Conservation (phyloP, 2,329 filamentous ascomycete genomes). For the Fusarium lyarnte region DNA sequence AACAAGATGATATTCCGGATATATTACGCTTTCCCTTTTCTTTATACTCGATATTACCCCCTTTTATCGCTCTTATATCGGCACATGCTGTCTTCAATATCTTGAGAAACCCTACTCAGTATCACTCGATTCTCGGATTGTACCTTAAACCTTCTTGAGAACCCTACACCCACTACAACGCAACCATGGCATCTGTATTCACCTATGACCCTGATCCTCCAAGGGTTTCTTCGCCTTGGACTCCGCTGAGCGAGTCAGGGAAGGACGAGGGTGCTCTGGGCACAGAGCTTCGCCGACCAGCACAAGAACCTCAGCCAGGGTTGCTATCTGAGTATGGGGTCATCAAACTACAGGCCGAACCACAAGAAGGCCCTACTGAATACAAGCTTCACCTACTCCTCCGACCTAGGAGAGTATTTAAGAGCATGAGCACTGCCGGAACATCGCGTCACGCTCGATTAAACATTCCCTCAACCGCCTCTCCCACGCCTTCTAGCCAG, state of each 20-base stretch:
- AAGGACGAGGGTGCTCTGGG: constrained; percentile 42
- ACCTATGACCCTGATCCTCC: constrained; percentile 92
- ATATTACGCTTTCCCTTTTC: constrained; percentile 20
- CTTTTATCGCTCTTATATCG: constrained; percentile 15
- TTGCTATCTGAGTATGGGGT: constrained; percentile 70
- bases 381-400: constrained; percentile 95
- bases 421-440: constrained; percentile 70
- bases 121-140: not conserved
- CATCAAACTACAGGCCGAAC: constrained; percentile 85
- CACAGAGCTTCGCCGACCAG: constrained; percentile 40
- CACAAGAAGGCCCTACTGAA: constrained; percentile 92
- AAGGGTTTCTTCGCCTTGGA: constrained; percentile 91
- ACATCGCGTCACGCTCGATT: constrained; percentile 23
- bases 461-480: constrained; percentile 39
- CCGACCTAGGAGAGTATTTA: constrained; percentile 78
- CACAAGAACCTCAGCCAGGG: constrained; percentile 44
- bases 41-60: constrained; percentile 16
- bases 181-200: constrained; percentile 88
- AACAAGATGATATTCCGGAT: constrained; percentile 43
- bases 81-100: constrained; percentile 30
- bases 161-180: not conserved
- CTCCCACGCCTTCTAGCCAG: constrained; percentile 64
- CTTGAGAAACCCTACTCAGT: constrained; percentile 10
- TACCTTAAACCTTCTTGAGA: not conserved
- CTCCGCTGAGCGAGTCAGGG: constrained; percentile 62